Base-by-base conservation (phyloP, 345 rosid species). In the Schrenkiella parvula region DNA sequence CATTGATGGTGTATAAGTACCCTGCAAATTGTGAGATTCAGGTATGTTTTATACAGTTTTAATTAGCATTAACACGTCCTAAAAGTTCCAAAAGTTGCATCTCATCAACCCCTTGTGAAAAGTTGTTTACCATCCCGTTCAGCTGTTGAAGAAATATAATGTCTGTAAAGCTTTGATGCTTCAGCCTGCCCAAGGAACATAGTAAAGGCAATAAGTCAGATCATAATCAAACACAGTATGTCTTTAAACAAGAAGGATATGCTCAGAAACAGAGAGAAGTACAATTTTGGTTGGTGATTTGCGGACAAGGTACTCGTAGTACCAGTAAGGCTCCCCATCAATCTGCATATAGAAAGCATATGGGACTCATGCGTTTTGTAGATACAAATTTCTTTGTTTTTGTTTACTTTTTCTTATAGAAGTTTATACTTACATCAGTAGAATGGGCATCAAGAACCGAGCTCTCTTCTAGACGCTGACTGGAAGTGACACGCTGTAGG, bases 311-410 rank as follows among this genome's bases (percentile, higher is more conserved):
- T 93, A 93, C 66, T 91, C 97, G 38, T 84, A 89, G 75, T 78
- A 88, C 92, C 95, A 93, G 80, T 89, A 93, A 18, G 83, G 86
- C 72, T 91, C 92, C 31, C 97, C 98, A 81, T 91, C 88, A 74
- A 86, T 80, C 98, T 93, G 74, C 69, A 31, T 21, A 59, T 0
- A 76, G 13, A 8, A 70, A 64, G 9, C 47, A 76, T 39, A 6
- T 31, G 32, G 0, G 63, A 54, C 4, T 46, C 47, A 11, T 32
- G 28, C 2, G 28, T 46, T 54, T 63, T 54, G 61, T 42, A 62
- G 41, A 39, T 39, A 15, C 15, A n/a, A 26, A n/a, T n/a, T 1
- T 0, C 5, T 7, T 28, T 32, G 0, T 19, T 2, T 22, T 32
- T n/a, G n/a, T 43, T 51, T 11, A 41, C 54, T 9, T 34, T 9